Evolutionary conservation across 805 yeast genomes (phyloP).

Genomic region (Saccharomyces mikatae): DNA sequence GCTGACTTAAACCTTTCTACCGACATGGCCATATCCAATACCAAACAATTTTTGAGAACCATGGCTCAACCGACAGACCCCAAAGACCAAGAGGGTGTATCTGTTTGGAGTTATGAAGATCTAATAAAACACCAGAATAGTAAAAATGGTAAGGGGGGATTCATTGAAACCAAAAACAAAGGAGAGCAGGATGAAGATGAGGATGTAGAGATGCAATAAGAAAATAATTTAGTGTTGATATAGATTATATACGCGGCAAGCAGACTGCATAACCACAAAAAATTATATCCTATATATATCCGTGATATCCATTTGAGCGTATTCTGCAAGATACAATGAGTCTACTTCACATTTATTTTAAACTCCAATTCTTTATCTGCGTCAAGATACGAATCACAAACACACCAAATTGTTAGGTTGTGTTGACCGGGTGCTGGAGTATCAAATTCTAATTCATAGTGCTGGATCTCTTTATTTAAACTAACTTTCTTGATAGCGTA

Average conservation of each 20-base stretch:
- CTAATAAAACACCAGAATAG: slow-evolving; percentile 49
- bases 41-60: slow-evolving; percentile 83
- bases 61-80: slow-evolving; percentile 91
- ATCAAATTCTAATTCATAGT: slow-evolving; percentile 45
- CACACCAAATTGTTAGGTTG: slow-evolving; percentile 65
- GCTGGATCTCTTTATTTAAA: slow-evolving; percentile 44
- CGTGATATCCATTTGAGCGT: not conserved
- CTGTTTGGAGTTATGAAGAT: slow-evolving; percentile 83
- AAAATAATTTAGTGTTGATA: not conserved
- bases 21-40: slow-evolving; percentile 94
- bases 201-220: slow-evolving; percentile 17
- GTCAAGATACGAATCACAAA: slow-evolving; percentile 88
- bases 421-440: slow-evolving; percentile 57
- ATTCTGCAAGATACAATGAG: not conserved
- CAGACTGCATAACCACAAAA: not conserved
- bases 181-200: slow-evolving; percentile 18
- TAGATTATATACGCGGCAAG: not conserved
- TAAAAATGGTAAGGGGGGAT: slow-evolving; percentile 28
- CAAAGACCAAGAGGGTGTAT: slow-evolving; percentile 86
- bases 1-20: slow-evolving; percentile 89
- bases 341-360: slow-evolving; percentile 37
- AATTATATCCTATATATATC: not conserved
- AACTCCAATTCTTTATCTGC: slow-evolving; percentile 76
- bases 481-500: slow-evolving; percentile 65
- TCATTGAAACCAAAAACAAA: slow-evolving; percentile 5